Percentiles rank a stretch among this genome's conserved stretches.
These are phyloP conservation scores for Metschnikowia chrysomelidarum DNA, from an alignment of 805 yeast species.

Conservation along the genomic window DNA sequence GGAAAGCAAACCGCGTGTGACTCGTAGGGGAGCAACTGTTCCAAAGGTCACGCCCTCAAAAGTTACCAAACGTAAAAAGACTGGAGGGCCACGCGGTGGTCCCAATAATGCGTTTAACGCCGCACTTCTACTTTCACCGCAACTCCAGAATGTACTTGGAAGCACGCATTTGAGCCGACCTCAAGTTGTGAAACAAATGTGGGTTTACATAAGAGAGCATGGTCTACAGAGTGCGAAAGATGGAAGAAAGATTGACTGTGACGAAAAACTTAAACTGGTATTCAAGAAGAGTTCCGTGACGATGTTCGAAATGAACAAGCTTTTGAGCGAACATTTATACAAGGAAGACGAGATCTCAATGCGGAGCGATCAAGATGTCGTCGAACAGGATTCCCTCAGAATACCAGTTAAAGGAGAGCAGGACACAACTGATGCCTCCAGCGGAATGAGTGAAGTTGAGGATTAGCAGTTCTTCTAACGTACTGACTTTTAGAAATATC, in stretches of 20 bases:
- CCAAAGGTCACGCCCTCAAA: constrained; percentile 11
- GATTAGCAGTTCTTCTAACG: too few species aligned
- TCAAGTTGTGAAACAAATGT: constrained; percentile 63
- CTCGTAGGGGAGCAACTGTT: constrained; percentile 13
- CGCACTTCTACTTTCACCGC: constrained; percentile 49
- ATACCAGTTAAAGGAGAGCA: neutral
- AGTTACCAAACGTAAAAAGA: constrained; percentile 15
- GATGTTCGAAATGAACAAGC: constrained; percentile 59
- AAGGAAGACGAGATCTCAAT: constrained; percentile 16
- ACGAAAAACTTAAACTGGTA: constrained; percentile 51
- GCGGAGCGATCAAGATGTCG: neutral
- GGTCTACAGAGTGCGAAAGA: constrained; percentile 67
- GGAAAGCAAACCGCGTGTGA: constrained; percentile 10
- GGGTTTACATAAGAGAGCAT: constrained; percentile 67
- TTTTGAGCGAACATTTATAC: constrained; percentile 49
- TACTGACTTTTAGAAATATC: too few species aligned
- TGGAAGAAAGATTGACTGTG: constrained; percentile 62
- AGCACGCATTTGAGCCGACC: constrained; percentile 53
- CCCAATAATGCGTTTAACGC: constrained; percentile 41
- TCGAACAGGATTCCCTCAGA: neutral
- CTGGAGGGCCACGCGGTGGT: constrained; percentile 7
- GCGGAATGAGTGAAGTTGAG: constrained; percentile 14
- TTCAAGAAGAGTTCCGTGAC: constrained; percentile 58
- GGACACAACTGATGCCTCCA: neutral
- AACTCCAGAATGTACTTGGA: constrained; percentile 49